Conservation (phyloP, 164 flowering plant species). For the Vitis cinerea region DNA sequence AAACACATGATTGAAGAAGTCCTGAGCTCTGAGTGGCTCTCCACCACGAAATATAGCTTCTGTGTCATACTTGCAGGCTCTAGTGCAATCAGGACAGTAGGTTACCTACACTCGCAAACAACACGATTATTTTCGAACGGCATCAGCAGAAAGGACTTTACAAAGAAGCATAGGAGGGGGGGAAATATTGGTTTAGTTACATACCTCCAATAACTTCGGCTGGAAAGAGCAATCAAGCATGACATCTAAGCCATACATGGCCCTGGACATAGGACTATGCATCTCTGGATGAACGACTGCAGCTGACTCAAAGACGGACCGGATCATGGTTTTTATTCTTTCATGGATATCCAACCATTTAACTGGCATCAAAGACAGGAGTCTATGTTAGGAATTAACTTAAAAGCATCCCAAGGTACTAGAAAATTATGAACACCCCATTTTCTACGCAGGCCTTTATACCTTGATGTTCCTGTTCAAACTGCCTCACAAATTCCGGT, state of each 20-base stretch:
- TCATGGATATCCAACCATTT: constrained; percentile 86
- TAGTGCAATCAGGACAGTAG: constrained; percentile 90
- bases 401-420: neutral
- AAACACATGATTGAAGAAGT: constrained; percentile 81
- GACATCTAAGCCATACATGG: constrained; percentile 96
- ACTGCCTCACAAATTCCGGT: constrained; percentile 82
- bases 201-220: constrained; percentile 92
- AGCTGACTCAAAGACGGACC: constrained; percentile 83
- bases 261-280: constrained; percentile 76
- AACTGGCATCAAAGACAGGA: constrained; percentile 45
- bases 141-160: too few relatives aligned
- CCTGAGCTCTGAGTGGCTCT: constrained; percentile 49
- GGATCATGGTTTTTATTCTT: constrained; percentile 63
- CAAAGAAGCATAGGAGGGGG: neutral
- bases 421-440: neutral
- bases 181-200: constrained; percentile 3
- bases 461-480: constrained; percentile 90
- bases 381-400: neutral
- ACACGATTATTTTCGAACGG: neutral
- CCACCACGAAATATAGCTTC: constrained; percentile 43
- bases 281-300: constrained; percentile 84
- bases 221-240: constrained; percentile 82
- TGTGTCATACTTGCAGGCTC: constrained; percentile 90
- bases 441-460: neutral
- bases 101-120: constrained; percentile 60